Percentiles rank a stretch among this genome's conserved stretches.
These are phyloP conservation scores for Phlegmacium glaucopus DNA, from an alignment of 768 basidiomycete species.

Conservation along the genomic window DNA sequence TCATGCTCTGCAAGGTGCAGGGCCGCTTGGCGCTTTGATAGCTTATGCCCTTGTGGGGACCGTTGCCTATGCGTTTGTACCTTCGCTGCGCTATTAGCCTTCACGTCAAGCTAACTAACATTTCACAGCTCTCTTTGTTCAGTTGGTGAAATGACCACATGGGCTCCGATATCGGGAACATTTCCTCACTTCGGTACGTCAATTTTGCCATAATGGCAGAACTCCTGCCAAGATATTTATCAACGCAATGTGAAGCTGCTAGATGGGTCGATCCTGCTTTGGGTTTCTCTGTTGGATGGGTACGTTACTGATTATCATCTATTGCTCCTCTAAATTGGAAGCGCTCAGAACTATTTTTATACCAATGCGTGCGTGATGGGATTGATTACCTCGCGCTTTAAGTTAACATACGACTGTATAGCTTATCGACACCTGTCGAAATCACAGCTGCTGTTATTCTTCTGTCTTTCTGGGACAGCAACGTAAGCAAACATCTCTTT, in stretches of 20 bases:
- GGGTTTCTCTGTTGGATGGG: constrained; percentile 57
- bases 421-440: constrained; percentile 71
- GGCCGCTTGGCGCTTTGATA: constrained; percentile 64
- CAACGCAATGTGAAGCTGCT: constrained; percentile 30
- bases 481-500: constrained; percentile 34
- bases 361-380: constrained; percentile 32
- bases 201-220: not conserved
- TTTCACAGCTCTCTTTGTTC: constrained; percentile 52
- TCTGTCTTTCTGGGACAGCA: constrained; percentile 67
- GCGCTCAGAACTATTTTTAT: constrained; percentile 38
- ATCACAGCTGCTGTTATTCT: constrained; percentile 70
- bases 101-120: not conserved
- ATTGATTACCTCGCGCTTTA: not conserved
- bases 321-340: not conserved
- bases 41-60: constrained; percentile 64
- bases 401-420: constrained; percentile 12
- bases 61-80: constrained; percentile 57
- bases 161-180: constrained; percentile 74
- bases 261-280: constrained; percentile 59
- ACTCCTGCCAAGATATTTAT: not conserved
- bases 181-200: constrained; percentile 66
- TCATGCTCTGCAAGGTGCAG: constrained; percentile 52
- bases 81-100: not conserved
- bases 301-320: constrained; percentile 20
- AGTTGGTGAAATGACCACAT: constrained; percentile 77